These are phyloP conservation scores for Dendrocalamus latiflorus DNA, from an alignment of 202 grass and related monocot species.

Conservation along the genomic window DNA sequence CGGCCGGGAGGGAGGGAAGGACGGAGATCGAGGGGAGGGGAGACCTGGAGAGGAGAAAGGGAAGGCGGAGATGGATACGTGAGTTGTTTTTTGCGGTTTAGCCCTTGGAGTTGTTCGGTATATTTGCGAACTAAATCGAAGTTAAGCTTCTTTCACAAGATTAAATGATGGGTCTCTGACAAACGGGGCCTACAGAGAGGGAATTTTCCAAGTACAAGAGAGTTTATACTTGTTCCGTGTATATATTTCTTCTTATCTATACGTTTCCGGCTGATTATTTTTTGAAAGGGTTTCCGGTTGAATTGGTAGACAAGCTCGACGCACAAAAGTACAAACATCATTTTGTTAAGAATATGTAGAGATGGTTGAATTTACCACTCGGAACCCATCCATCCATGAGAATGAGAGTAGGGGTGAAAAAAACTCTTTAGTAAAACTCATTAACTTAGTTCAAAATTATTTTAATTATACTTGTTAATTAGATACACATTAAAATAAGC, in stretches of 20 bases:
- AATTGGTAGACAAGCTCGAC: neutral
- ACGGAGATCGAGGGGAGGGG: too few relatives aligned
- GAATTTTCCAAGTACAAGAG: neutral
- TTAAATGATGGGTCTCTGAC: neutral
- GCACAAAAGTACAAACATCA: neutral
- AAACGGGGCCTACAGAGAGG: neutral
- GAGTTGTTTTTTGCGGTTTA: neutral
- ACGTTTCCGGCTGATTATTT: neutral
- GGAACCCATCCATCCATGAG: too few relatives aligned
- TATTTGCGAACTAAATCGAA: neutral
- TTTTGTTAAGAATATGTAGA: neutral
- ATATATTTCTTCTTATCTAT: neutral
- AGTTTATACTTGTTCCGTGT: neutral
- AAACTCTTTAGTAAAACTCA: too few relatives aligned
- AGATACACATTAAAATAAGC: too few relatives aligned
- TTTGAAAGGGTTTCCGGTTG: too few relatives aligned
- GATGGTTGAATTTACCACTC: neutral
- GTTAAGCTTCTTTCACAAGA: slow-evolving; percentile 18
- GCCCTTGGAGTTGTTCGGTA: neutral
- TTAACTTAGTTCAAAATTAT: too few relatives aligned
- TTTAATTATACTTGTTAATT: too few relatives aligned
- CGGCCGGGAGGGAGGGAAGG: slow-evolving; percentile 3
- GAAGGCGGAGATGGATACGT: slow-evolving; percentile 18
- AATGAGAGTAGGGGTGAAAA: too few relatives aligned
- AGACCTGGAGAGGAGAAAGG: neutral